Evolutionary conservation across 331 rosid species (phyloP).

Genomic region (Acacia pycnantha): DNA sequence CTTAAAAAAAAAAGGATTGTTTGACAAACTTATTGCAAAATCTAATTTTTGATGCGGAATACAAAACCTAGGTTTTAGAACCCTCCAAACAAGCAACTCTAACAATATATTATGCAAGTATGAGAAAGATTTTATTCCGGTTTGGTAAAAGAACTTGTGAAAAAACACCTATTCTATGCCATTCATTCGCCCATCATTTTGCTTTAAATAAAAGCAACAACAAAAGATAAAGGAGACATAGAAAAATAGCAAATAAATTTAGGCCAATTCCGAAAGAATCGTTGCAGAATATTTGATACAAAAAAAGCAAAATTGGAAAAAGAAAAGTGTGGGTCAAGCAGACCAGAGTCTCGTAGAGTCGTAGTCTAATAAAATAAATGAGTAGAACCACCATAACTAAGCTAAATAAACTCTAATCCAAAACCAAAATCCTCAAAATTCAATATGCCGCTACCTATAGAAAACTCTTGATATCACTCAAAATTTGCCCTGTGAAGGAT

Average conservation of each 20-base stretch:
- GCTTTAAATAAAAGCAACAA: background rate
- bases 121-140: no score
- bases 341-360: background rate
- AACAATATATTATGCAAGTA: no score
- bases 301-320: constrained; percentile 35
- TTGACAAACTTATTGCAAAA: no score
- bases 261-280: constrained; percentile 31
- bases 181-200: background rate
- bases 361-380: constrained; percentile 22
- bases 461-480: constrained; percentile 27
- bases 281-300: constrained; percentile 32
- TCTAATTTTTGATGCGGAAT: no score
- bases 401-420: constrained; percentile 18
- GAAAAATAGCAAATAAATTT: constrained; percentile 25
- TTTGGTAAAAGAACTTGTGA: no score
- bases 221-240: background rate
- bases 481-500: constrained; percentile 26
- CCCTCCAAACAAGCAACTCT: no score
- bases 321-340: background rate
- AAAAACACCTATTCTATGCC: background rate
- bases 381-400: constrained; percentile 19
- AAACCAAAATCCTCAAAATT: constrained; percentile 26
- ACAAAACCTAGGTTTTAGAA: no score
- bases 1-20: no score
- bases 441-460: constrained; percentile 36